Evolutionary conservation across 1,284 basidiomycete genomes (phyloP), one percentile per base, ranked within the genome.

Genomic region (Cutaneotrichosporon cutaneum): DNA sequence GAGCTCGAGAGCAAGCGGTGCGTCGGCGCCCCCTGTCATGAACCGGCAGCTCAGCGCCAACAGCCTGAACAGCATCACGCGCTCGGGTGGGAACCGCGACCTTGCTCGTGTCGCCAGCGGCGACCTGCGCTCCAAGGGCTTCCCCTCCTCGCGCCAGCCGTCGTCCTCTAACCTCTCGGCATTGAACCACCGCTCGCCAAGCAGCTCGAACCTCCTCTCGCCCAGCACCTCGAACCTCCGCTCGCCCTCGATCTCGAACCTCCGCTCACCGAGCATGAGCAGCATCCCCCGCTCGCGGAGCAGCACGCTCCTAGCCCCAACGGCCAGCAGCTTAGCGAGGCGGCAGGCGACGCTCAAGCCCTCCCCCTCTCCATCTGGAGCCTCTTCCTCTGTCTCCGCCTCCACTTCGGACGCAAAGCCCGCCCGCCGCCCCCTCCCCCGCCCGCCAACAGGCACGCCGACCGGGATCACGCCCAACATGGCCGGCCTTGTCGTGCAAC

Each of bases 261-360:
- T 56, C 10, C 52, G 44, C 32, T 52, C 51, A 3, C 48, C 35
- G n/a, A 52, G 27, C 33, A 32, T 55, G 36, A 26, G 24, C 9
- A 18, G 39, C 36, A 26, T 42, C 24, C n/a, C 26, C 2, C 42
- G 22, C 27, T 30, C 57, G 50, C 5, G 27, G 5, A 42, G 54
- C 1, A 24, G 42, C 26, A 73, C 72, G 21, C 62, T 77, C 10
- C 68, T 70, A 33, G 54, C 70, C 5, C 75, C 76, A 0, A 78
- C 76, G 5, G 74, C 73, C 0, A 70, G 73, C 21, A 76, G 74
- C 4, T 54, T 72, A 0, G 76, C 76, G 1, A 62, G 76, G 32
- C 76, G 75, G 73, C 75, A 78, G 62, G 73, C 76, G 26, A 78
- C 74, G 10, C 68, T 77, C 54, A 72, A 68, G 62, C 76, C 75